Conservation (phyloP, 768 basidiomycete genomes). For the Rhizopogon rudus region DNA sequence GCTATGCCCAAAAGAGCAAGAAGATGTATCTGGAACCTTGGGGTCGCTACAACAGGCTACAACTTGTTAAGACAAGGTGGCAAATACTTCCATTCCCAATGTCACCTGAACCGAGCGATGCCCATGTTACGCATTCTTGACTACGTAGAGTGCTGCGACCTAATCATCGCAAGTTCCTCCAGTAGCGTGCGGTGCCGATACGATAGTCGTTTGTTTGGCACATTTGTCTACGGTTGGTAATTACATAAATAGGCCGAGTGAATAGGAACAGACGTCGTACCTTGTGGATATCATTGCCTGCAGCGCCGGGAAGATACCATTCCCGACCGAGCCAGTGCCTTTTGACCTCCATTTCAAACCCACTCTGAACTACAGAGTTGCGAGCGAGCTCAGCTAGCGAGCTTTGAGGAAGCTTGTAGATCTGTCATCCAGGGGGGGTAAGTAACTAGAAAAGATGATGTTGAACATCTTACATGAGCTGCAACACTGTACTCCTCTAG, state of each 20-base stretch:
- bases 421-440: slow-evolving; percentile 40
- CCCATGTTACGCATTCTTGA: background rate
- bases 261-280: slow-evolving; percentile 32
- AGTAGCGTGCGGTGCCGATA: slow-evolving; percentile 88
- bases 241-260: background rate
- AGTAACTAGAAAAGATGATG: background rate
- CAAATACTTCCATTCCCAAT: background rate
- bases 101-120: background rate
- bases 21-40: background rate
- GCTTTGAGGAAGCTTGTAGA: slow-evolving; percentile 93
- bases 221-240: slow-evolving; percentile 71
- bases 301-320: slow-evolving; percentile 91
- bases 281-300: slow-evolving; percentile 96
- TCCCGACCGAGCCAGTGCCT: slow-evolving; percentile 90
- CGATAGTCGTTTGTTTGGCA: slow-evolving; percentile 86
- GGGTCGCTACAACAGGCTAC: background rate
- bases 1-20: too few species aligned
- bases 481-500: slow-evolving; percentile 98
- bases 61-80: background rate
- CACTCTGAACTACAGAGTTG: slow-evolving; percentile 94
- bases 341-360: slow-evolving; percentile 98
- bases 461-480: slow-evolving; percentile 64
- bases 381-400: slow-evolving; percentile 96
- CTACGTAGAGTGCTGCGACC: slow-evolving; percentile 18
- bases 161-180: slow-evolving; percentile 77